Base-by-base conservation (phyloP, 768 basidiomycete genomes). In the Harrya chromipes region DNA sequence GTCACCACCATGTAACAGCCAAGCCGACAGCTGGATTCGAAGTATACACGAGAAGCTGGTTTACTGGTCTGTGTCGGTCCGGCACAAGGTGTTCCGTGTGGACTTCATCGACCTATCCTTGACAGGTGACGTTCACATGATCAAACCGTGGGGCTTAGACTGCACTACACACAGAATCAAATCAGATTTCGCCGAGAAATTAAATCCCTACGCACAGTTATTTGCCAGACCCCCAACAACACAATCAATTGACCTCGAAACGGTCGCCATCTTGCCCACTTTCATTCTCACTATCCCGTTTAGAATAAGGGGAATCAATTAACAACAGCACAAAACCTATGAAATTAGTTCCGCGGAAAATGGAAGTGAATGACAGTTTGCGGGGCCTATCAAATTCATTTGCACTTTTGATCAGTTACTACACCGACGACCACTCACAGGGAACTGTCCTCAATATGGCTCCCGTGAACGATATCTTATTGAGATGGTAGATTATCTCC, bases 361-460 rank as follows among this genome's bases (percentile, higher is more conserved):
- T 65, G 60, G 60, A 63, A 65, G 54, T 34, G 24, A n/a, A 58
- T 47, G 8, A 14, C 50, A 35, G 27, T 39, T 41, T 53, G 54
- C 52, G 50, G 49, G 37, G 9, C 62, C 54, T 53, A 49, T 49
- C 49, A 48, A 33, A 29, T n/a, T 59, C 49, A 48, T 52, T 53
- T 27, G 26, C 33, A 42, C 36, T 42, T 23, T 29, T 52, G 35
- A 59, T 50, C 47, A 40, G 56, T 26, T 31, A 38, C 34, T 31
- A 38, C 34, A 12, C 10, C 21, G 29, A 19, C 11, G 20, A 16
- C 45, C 24, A 16, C 27, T 40, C 56, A 46, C 44, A 44, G 24
- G 40, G 31, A 13, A 27, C 4, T 48, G 6, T 27, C 26, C 43
- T 47, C 26, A 24, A 42, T 23, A 26, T 29, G 26, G 8, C n/a